Evolutionary conservation across 805 yeast genomes (phyloP).

Genomic region (Grigorovia yakushimaensis): DNA sequence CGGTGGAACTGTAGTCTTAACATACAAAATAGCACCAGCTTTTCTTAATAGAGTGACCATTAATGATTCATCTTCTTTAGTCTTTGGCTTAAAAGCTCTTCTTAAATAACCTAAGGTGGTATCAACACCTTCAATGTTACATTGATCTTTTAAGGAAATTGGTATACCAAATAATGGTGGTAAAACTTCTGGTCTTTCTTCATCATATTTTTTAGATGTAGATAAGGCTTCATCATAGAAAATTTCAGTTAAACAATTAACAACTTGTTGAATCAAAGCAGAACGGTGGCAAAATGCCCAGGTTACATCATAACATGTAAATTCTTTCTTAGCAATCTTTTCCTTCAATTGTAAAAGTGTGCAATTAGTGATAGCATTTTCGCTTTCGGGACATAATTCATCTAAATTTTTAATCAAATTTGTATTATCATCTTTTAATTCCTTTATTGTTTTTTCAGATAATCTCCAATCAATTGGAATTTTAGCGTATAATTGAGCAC

Average conservation of each 20-base stretch:
- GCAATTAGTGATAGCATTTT: constrained; percentile 13
- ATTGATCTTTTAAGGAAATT: constrained; percentile 43
- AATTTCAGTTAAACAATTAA: constrained; percentile 24
- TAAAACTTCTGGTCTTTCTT: constrained; percentile 36
- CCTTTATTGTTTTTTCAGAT: constrained; percentile 5
- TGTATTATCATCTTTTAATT: constrained; percentile 6
- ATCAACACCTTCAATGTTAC: constrained; percentile 17
- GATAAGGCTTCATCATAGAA: constrained; percentile 48
- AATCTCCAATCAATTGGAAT: constrained; percentile 15
- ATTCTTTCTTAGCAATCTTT: constrained; percentile 1
- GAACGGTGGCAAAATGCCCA: constrained; percentile 48
- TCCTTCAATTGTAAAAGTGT: constrained; percentile 9
- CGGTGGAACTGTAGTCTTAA: constrained; percentile 53
- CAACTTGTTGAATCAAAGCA: constrained; percentile 44
- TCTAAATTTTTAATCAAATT: constrained; percentile 10
- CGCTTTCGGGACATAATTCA: constrained; percentile 7
- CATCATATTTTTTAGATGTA: constrained; percentile 30
- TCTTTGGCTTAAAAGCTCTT: constrained; percentile 10
- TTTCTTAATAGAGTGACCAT: constrained; percentile 14
- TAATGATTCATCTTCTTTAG: constrained; percentile 12
- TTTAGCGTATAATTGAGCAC: constrained; percentile 8
- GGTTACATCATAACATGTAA: constrained; percentile 10
- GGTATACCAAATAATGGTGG: constrained; percentile 67
- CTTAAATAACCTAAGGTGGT: constrained; percentile 17
- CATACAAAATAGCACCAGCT: constrained; percentile 47